Evolutionary conservation across 2,329 filamentous ascomycete species (phyloP).

Genomic region (Ampelomyces quisqualis): DNA sequence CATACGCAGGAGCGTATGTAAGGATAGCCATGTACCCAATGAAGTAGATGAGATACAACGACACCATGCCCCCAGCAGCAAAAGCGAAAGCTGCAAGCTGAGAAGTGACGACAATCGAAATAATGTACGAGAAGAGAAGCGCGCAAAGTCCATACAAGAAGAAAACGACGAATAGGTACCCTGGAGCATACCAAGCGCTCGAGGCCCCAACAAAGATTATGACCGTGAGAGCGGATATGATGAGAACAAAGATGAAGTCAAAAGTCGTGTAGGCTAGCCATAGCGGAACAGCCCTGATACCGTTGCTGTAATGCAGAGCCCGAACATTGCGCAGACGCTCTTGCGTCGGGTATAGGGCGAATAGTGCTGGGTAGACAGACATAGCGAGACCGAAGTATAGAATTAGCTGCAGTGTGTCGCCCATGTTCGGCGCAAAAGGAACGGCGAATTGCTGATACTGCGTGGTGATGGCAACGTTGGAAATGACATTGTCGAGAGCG

Average conservation of each 20-base stretch:
- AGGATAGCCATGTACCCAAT: constrained; percentile 58
- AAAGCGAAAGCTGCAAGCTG: constrained; percentile 85
- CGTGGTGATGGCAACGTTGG: constrained; percentile 68
- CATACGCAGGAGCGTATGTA: constrained; percentile 70
- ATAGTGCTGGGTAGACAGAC: constrained; percentile 79
- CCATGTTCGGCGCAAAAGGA: constrained; percentile 67
- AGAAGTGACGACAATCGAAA: constrained; percentile 76
- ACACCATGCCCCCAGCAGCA: constrained; percentile 72
- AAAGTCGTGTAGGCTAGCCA: constrained; percentile 83
- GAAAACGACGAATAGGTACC: constrained; percentile 79
- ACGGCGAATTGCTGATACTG: constrained; percentile 74
- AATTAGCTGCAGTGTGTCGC: constrained; percentile 74
- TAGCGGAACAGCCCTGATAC: constrained; percentile 75
- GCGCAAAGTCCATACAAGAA: constrained; percentile 79
- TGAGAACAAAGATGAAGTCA: constrained; percentile 73
- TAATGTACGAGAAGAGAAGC: constrained; percentile 73
- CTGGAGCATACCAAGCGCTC: constrained; percentile 72
- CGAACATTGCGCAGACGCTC: constrained; percentile 78
- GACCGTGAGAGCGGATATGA: constrained; percentile 65
- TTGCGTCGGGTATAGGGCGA: constrained; percentile 82
- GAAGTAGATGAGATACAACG: constrained; percentile 52
- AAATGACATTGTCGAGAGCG: constrained; percentile 78
- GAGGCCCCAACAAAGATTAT: constrained; percentile 68
- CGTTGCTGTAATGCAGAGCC: constrained; percentile 87
- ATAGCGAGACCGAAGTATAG: constrained; percentile 80